Conservation (phyloP, 1,284 basidiomycete species). For the Sutorius eximius region DNA sequence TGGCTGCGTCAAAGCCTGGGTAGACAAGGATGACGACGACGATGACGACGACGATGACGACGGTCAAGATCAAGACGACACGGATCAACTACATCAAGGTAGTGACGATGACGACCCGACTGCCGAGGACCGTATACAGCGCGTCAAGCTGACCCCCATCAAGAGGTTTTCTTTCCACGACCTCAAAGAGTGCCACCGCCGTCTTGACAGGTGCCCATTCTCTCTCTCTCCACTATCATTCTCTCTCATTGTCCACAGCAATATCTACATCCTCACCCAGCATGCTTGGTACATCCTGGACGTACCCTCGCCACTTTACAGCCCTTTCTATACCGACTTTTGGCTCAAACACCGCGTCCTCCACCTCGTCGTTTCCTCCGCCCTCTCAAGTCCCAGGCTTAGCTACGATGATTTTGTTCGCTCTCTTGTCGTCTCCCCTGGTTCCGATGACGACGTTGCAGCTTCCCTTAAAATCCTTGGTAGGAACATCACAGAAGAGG, state of each 20-base stretch:
- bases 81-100: constrained; percentile 26
- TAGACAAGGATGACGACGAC: constrained; percentile 28
- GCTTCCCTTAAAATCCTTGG: constrained; percentile 33
- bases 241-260: constrained; percentile 27
- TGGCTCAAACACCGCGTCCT: constrained; percentile 50
- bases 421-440: constrained; percentile 33
- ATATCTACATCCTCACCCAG: constrained; percentile 43
- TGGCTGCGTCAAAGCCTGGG: constrained; percentile 36
- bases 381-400: constrained; percentile 35
- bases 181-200: constrained; percentile 20
- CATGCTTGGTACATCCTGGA: constrained; percentile 66
- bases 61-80: constrained; percentile 24
- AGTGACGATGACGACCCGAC: constrained; percentile 26
- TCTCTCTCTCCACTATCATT: neutral
- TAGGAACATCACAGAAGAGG: constrained; percentile 35
- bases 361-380: constrained; percentile 43
- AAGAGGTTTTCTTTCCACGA: constrained; percentile 51
- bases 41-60: constrained; percentile 36
- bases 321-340: constrained; percentile 42
- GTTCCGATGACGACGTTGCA: constrained; percentile 23
- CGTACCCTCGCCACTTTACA: constrained; percentile 45
- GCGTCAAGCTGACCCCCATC: constrained; percentile 46
- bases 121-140: constrained; percentile 26
- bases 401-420: constrained; percentile 41
- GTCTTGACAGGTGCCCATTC: constrained; percentile 41